phyloP scores from a whole-genome alignment of 139 green algal species.

The Marvania coccoides region DNA sequence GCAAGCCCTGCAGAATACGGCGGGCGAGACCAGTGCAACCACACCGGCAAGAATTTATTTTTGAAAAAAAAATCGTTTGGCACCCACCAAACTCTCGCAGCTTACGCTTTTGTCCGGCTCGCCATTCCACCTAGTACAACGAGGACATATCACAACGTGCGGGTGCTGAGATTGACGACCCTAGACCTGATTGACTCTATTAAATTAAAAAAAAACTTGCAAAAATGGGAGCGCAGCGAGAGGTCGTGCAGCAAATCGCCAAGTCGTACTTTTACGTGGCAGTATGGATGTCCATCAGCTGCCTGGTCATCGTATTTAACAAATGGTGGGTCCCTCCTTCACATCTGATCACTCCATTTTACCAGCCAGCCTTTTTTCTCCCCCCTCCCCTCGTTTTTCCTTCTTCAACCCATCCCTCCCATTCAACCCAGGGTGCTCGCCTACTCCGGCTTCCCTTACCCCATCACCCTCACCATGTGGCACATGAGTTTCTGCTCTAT shows the following conservation, averaged over 20 bases:
- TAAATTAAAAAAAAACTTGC: too few species aligned
- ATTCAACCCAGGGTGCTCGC: slow-evolving; percentile 50
- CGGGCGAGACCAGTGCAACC: too few species aligned
- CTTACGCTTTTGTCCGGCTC: too few species aligned
- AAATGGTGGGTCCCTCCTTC: neutral
- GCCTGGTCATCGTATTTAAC: neutral
- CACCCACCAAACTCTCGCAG: too few species aligned
- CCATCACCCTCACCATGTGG: slow-evolving; percentile 73
- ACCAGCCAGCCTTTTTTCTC: neutral
- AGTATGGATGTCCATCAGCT: slow-evolving; percentile 21
- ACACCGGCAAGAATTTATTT: too few species aligned
- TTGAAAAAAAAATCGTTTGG: too few species aligned
- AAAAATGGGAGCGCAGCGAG: neutral
- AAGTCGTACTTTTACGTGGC: slow-evolving; percentile 22
- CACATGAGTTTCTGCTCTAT: slow-evolving; percentile 87
- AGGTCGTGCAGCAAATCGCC: neutral
- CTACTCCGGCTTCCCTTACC: slow-evolving; percentile 84
- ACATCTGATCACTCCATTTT: neutral
- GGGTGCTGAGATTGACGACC: too few species aligned
- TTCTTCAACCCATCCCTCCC: neutral
- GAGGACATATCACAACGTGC: too few species aligned
- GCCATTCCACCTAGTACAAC: too few species aligned
- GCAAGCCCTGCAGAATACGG: too few species aligned
- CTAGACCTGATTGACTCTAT: too few species aligned
- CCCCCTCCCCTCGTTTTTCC: neutral